Conservation (phyloP, 2,329 filamentous ascomycete species). For the Fonsecaea multimorphosa region DNA sequence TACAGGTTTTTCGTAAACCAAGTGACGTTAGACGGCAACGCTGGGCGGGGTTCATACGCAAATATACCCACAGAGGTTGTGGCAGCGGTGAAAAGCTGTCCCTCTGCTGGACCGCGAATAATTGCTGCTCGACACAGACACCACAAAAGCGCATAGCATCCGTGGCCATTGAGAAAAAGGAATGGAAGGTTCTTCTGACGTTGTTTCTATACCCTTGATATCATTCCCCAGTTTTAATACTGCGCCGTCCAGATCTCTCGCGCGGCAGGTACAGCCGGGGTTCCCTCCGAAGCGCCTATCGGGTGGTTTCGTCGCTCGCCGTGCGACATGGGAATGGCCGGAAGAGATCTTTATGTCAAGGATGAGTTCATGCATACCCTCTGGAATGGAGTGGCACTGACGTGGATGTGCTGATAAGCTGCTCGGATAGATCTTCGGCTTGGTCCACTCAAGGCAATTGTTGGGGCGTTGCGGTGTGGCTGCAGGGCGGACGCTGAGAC, state of each 20-base stretch:
- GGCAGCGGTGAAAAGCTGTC: not conserved
- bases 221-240: conserved; percentile 7
- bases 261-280: not conserved
- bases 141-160: not conserved
- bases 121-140: not conserved
- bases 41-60: conserved; percentile 11
- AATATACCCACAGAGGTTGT: not conserved
- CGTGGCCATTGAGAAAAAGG: not conserved
- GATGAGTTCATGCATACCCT: conserved; percentile 1
- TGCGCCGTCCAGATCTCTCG: not conserved
- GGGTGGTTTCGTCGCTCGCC: not conserved
- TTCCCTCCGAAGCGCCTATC: conserved; percentile 1
- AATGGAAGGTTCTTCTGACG: not conserved
- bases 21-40: conserved; percentile 14
- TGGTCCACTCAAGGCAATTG: not conserved
- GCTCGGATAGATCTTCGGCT: not conserved
- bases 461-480: not conserved
- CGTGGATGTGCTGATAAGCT: conserved; percentile 4
- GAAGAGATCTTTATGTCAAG: not conserved
- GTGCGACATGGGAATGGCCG: not conserved
- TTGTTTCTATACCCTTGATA: not conserved
- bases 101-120: not conserved
- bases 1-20: not conserved
- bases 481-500: not conserved
- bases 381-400: not conserved